Conservation (phyloP, 2,329 filamentous ascomycete species). For the Lachnellula arida region DNA sequence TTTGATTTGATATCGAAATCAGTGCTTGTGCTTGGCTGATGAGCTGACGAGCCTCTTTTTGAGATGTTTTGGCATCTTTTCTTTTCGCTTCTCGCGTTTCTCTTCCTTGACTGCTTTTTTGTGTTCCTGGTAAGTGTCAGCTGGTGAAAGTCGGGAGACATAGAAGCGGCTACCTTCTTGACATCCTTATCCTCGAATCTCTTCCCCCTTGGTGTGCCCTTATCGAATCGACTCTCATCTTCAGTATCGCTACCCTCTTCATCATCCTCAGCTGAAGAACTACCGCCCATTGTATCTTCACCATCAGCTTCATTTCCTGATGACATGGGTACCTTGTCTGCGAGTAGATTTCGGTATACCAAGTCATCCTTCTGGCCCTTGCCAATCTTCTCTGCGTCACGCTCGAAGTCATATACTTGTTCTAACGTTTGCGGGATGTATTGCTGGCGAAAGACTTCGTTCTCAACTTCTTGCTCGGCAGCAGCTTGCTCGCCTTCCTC, state of each 20-base stretch:
- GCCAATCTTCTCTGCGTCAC: conserved; percentile 74
- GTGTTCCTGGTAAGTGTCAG: conserved; percentile 48
- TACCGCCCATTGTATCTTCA: conserved; percentile 36
- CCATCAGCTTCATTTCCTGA: conserved; percentile 36
- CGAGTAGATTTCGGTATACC: conserved; percentile 80
- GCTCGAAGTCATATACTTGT: conserved; percentile 93
- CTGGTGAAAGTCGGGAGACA: conserved; percentile 9
- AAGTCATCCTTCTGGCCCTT: conserved; percentile 71
- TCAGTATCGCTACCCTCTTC: conserved; percentile 41
- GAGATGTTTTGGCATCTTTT: conserved; percentile 92
- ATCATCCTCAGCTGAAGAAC: conserved; percentile 37
- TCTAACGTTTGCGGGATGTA: conserved; percentile 96
- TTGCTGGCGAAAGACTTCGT: conserved; percentile 90
- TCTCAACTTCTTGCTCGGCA: conserved; percentile 69
- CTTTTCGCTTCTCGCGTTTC: conserved; percentile 86
- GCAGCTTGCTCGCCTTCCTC: conserved; percentile 47
- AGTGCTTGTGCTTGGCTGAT: conserved; percentile 32
- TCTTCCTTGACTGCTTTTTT: conserved; percentile 92
- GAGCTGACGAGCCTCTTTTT: conserved; percentile 81
- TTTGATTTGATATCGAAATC: conserved; percentile 13
- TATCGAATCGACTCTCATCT: conserved; percentile 54
- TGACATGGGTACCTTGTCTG: conserved; percentile 53
- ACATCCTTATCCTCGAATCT: conserved; percentile 87
- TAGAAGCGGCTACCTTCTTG: conserved; percentile 59
- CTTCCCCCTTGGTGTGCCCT: conserved; percentile 70